A percentile compares a stretch with the other conserved stretches of the same genome.
Conservation (phyloP, 139 green algal genomes). For the Monoraphidium neglectum region DNA sequence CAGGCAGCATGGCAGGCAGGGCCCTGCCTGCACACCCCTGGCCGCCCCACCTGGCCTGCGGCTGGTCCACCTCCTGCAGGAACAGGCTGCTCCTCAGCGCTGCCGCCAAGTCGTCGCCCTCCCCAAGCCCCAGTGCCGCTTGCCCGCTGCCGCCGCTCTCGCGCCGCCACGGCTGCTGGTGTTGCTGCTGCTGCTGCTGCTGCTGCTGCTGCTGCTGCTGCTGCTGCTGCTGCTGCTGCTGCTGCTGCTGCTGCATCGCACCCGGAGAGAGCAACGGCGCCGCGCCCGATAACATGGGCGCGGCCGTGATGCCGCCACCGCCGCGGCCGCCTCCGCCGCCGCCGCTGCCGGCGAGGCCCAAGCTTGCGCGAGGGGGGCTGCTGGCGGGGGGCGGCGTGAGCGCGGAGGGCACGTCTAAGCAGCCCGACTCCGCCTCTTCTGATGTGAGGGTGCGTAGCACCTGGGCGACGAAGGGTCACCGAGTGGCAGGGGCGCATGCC, state of each 20-base stretch:
- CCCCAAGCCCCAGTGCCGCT: no score
- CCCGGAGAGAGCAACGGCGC: no score
- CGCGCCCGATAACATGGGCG: no score
- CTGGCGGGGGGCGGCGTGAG: neutral
- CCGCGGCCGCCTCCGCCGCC: no score
- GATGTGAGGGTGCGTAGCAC: neutral
- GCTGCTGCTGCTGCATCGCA: neutral
- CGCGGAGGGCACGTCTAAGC: neutral
- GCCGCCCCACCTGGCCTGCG: slow-evolving; percentile 37
- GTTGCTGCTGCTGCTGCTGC: slow-evolving; percentile 10
- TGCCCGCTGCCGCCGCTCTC: no score
- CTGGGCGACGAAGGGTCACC: no score
- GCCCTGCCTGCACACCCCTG: no score
- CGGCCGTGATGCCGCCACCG: neutral
- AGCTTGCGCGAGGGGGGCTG: no score
- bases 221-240: neutral
- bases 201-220: neutral
- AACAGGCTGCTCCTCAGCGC: slow-evolving; percentile 31
- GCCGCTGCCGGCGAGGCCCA: neutral
- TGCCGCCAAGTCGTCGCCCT: slow-evolving; percentile 9
- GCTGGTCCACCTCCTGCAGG: slow-evolving; percentile 41
- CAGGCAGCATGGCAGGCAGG: no score
- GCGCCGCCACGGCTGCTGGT: neutral
- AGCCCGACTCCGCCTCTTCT: neutral
- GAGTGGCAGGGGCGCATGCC: no score